phyloP scores from a whole-genome alignment of 192 early-diverging fungal species.

The Coemansia aciculifera region DNA sequence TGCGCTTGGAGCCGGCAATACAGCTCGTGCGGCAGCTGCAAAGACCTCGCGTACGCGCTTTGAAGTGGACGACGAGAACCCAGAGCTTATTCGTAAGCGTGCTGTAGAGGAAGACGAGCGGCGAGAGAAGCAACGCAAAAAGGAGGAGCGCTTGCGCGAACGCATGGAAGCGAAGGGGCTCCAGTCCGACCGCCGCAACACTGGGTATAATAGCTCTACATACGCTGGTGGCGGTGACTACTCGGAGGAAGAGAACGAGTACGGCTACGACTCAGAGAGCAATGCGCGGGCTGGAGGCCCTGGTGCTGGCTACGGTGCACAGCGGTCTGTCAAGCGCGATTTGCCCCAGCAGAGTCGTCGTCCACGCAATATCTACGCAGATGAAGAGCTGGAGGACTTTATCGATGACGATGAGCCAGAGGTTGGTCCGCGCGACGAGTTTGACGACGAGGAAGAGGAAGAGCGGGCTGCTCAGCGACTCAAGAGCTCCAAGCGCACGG shows the following conservation, averaged over 20 bases:
- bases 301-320: slow-evolving; percentile 7
- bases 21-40: slow-evolving; percentile 15
- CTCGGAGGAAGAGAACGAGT: slow-evolving; percentile 29
- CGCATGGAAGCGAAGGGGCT: slow-evolving; percentile 34
- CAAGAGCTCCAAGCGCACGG: slow-evolving; percentile 28
- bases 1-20: not conserved
- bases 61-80: slow-evolving; percentile 43
- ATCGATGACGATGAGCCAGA: slow-evolving; percentile 53
- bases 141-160: slow-evolving; percentile 43
- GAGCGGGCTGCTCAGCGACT: slow-evolving; percentile 34
- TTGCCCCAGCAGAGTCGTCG: slow-evolving; percentile 4
- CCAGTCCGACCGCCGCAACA: slow-evolving; percentile 16
- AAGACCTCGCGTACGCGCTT: slow-evolving; percentile 36
- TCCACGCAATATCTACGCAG: slow-evolving; percentile 22
- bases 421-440: slow-evolving; percentile 49
- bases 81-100: slow-evolving; percentile 37
- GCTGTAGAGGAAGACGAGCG: slow-evolving; percentile 44
- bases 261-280: slow-evolving; percentile 17
- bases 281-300: not conserved
- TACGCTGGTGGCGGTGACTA: slow-evolving; percentile 27
- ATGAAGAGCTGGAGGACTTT: slow-evolving; percentile 51
- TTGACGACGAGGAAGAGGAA: slow-evolving; percentile 51
- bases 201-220: slow-evolving; percentile 2
- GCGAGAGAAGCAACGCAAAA: slow-evolving; percentile 44
- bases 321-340: slow-evolving; percentile 12